A percentile compares a stretch with the other conserved stretches of the same genome.
phyloP scores from a whole-genome alignment of 192 early-diverging fungal species.

The Obelidium mucronatum region DNA sequence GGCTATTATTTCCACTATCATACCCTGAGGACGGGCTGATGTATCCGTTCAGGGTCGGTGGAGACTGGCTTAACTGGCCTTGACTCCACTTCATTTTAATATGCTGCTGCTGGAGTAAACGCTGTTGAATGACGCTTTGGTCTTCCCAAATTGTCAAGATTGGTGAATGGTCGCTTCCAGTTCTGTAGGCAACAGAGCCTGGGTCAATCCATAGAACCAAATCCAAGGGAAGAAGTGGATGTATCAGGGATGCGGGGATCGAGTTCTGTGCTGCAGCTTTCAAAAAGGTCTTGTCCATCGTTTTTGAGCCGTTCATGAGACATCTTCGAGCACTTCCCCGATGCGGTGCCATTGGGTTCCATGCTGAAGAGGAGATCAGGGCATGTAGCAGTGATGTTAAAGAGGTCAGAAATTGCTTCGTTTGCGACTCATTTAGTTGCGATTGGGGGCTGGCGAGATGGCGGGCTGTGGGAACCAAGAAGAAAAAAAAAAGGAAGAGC shows the following conservation, averaged over 20 bases:
- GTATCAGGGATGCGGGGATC: slow-evolving; percentile 11
- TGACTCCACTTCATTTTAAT: slow-evolving; percentile 19
- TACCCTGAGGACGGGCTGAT: not conserved
- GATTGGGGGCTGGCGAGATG: slow-evolving; percentile 20
- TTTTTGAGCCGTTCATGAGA: slow-evolving; percentile 7
- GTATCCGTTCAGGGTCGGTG: not conserved
- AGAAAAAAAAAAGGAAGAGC: not conserved
- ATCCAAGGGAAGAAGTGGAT: not conserved
- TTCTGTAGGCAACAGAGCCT: slow-evolving; percentile 17
- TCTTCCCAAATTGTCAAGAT: slow-evolving; percentile 32
- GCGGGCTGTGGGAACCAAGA: slow-evolving; percentile 1
- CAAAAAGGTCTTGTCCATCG: slow-evolving; percentile 23
- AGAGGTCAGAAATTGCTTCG: not conserved
- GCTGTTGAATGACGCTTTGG: slow-evolving; percentile 2
- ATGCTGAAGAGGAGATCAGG: slow-evolving; percentile 7
- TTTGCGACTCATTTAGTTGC: slow-evolving; percentile 2
- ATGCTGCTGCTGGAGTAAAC: slow-evolving; percentile 21
- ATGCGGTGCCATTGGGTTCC: slow-evolving; percentile 15
- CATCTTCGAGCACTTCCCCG: slow-evolving; percentile 11
- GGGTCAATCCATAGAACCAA: slow-evolving; percentile 32
- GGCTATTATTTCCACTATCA: not conserved
- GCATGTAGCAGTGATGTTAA: not conserved
- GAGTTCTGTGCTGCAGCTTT: slow-evolving; percentile 1
- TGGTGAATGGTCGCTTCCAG: slow-evolving; percentile 29
- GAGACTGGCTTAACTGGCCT: not conserved